phyloP scores from a whole-genome alignment of 2,329 filamentous ascomycete genomes.

The Ceratocystis cacaofunesta region DNA sequence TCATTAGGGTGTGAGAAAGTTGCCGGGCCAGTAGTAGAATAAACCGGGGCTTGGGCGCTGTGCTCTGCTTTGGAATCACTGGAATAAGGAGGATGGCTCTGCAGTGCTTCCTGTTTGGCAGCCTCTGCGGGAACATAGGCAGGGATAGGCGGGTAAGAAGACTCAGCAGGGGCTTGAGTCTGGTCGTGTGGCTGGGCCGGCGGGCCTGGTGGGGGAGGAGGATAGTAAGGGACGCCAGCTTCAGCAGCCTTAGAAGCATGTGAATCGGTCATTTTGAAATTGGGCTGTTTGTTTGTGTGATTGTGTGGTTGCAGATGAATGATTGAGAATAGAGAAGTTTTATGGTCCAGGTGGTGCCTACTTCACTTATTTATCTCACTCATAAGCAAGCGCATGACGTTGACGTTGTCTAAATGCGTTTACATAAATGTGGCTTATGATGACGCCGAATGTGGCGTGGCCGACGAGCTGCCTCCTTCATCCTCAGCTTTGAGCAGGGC shows the following conservation, averaged over 20 bases:
- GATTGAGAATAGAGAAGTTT: background rate
- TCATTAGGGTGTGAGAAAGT: background rate
- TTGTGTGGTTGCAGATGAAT: background rate
- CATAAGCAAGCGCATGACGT: background rate
- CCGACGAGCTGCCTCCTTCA: background rate
- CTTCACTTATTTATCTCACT: background rate
- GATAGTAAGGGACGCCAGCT: slow-evolving; percentile 15
- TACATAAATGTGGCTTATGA: background rate
- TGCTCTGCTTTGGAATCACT: background rate
- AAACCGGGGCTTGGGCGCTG: background rate
- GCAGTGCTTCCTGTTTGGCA: slow-evolving; percentile 1
- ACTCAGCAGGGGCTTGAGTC: slow-evolving; percentile 9
- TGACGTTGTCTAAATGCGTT: background rate
- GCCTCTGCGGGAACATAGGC: slow-evolving; percentile 7
- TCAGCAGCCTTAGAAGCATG: slow-evolving; percentile 10
- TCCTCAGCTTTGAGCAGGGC: background rate
- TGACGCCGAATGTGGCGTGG: slow-evolving; percentile 1
- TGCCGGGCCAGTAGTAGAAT: background rate
- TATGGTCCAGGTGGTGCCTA: no score
- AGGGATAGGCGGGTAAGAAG: slow-evolving; percentile 14
- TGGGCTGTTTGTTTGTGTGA: background rate
- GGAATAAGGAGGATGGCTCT: background rate
- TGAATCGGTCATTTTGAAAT: slow-evolving; percentile 12
- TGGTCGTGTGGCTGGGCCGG: slow-evolving; percentile 6
- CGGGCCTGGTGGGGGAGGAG: slow-evolving; percentile 15